Conservation (phyloP, 2,329 filamentous ascomycete genomes). For the Fonsecaea monophora region DNA sequence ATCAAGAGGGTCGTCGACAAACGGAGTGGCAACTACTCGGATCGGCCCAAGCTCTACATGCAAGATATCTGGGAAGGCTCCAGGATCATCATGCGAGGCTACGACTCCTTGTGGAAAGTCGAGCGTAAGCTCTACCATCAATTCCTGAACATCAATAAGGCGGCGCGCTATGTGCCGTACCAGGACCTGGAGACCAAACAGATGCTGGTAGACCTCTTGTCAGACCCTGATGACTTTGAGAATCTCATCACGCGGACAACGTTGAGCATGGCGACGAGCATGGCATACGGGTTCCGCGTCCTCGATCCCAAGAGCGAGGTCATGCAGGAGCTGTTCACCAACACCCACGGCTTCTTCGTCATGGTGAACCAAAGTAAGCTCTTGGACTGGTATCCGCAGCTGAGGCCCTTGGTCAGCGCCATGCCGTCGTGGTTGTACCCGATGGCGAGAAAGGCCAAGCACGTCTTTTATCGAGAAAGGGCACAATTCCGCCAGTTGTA, state of each 20-base stretch:
- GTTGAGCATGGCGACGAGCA: slow-evolving; percentile 2
- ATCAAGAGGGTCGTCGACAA: slow-evolving; percentile 61
- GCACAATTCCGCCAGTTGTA: slow-evolving; percentile 12
- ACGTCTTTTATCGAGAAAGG: slow-evolving; percentile 19
- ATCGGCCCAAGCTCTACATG: slow-evolving; percentile 55
- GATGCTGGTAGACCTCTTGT: slow-evolving; percentile 42
- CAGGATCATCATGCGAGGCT: slow-evolving; percentile 20
- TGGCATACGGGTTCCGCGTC: slow-evolving; percentile 39
- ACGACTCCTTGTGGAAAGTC: slow-evolving; percentile 29
- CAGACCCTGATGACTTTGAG: slow-evolving; percentile 39
- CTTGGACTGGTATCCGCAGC: slow-evolving; percentile 17
- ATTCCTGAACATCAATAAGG: slow-evolving; percentile 35
- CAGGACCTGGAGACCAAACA: slow-evolving; percentile 52
- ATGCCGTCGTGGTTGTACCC: slow-evolving; percentile 20
- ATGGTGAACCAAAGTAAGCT: slow-evolving; percentile 13
- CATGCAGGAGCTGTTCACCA: slow-evolving; percentile 22
- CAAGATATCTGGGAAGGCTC: slow-evolving; percentile 40
- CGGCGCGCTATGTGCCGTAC: slow-evolving; percentile 31
- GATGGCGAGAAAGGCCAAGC: slow-evolving; percentile 16
- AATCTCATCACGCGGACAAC: slow-evolving; percentile 50
- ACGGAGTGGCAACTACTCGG: slow-evolving; percentile 55
- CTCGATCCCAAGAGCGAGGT: slow-evolving; percentile 20
- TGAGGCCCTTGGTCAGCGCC: slow-evolving; percentile 18
- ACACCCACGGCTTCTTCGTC: slow-evolving; percentile 10
- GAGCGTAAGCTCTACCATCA: slow-evolving; percentile 35